Evolutionary conservation across 768 basidiomycete genomes (phyloP), one percentile per base, ranked within the genome.

Genomic region (Tricholoma flavovirens): DNA sequence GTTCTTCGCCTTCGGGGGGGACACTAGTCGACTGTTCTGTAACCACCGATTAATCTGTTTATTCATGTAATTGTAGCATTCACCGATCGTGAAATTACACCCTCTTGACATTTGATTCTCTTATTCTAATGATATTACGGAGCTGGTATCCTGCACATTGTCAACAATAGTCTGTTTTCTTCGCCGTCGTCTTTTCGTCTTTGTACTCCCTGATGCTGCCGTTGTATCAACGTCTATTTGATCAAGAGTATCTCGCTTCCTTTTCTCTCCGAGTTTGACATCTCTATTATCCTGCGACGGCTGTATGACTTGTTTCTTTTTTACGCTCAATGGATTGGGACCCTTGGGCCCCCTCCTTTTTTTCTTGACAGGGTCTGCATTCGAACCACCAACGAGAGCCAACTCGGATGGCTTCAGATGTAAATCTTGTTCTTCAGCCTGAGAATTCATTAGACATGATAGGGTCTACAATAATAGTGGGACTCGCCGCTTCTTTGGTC

Each of bases 311-410:
- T 82, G 83, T 70, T 91, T 95, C 77, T 93, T 97, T 78, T 93
- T 94, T 45, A 95, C 75, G 57, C 92, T 94, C 3, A 98, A 79
- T 7, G 96, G 93, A 73, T 98, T 98, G 1, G 95, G 93, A 0
- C 82, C 91, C 66, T 92, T 95, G 0, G 88, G 87, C 0, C 83
- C 86, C 63, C 82, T 90, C 65, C 76, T 83, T 67, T 82, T 88
- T 59, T 74, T 76, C 11, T 67, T 72, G n/a, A 70, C 67, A 33
- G 69, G 67, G 59, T 80, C 78, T 49, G 71, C 56, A 33, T 63
- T 62, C 12, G 71, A 70, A 2, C 73, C 57, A 15, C 73, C 67
- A 11, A 83, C 67, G 6, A 78, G 66, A 7, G 75, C 70, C 30
- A 70, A 58, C 58, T 90, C 87, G 15, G 79, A 69, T 15, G 69